These are phyloP conservation scores for Psilocybe cubensis DNA, from an alignment of 768 basidiomycete genomes.

Conservation along the genomic window DNA sequence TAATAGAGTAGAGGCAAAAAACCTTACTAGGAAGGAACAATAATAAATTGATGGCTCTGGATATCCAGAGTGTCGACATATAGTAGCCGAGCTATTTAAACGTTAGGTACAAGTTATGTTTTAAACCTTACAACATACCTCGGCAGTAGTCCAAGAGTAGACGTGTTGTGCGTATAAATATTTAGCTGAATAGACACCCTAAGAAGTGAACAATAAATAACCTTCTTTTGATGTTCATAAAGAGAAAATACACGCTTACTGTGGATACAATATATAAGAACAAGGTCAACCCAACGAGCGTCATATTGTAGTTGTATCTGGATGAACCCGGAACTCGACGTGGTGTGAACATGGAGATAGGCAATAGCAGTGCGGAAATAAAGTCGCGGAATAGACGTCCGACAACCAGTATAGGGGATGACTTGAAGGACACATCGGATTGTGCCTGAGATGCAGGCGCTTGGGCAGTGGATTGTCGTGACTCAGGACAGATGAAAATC, in stretches of 20 bases:
- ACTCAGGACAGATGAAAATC: constrained; percentile 57
- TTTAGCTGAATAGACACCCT: constrained; percentile 77
- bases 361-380: constrained; percentile 54
- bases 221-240: neutral
- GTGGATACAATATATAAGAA: constrained; percentile 68
- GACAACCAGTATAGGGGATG: constrained; percentile 31
- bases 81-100: constrained; percentile 65
- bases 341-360: constrained; percentile 74
- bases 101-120: neutral
- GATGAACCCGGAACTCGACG: constrained; percentile 42
- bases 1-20: neutral
- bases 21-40: constrained; percentile 69
- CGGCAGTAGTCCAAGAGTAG: constrained; percentile 67
- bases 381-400: constrained; percentile 31
- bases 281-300: constrained; percentile 63
- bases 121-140: constrained; percentile 30
- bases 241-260: constrained; percentile 40
- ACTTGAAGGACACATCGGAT: constrained; percentile 29
- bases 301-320: constrained; percentile 75
- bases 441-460: constrained; percentile 18
- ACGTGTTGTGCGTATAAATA: constrained; percentile 79
- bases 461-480: constrained; percentile 35
- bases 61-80: constrained; percentile 68
- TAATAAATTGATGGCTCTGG: constrained; percentile 68
- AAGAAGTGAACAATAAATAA: constrained; percentile 7